Conservation (phyloP, 176 grass and related monocot species). For the Juncus inflexus region DNA sequence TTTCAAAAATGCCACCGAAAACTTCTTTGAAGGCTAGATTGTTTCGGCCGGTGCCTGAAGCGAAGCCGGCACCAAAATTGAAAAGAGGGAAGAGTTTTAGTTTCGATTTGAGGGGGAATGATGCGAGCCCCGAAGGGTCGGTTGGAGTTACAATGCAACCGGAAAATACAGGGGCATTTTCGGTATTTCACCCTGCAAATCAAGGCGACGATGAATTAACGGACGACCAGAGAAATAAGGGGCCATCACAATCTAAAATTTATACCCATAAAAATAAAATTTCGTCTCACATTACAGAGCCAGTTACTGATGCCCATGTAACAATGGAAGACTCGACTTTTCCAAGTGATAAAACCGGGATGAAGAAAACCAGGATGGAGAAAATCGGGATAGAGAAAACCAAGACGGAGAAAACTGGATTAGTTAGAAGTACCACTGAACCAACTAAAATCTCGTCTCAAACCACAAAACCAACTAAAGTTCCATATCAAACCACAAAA, state of each 20-base stretch:
- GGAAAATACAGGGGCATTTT: too few species aligned
- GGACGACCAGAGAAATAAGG: not conserved
- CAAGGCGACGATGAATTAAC: not conserved
- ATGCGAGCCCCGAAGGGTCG: not conserved
- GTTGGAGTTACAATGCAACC: too few species aligned
- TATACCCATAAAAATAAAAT: not conserved
- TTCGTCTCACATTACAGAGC: not conserved
- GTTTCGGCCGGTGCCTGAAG: constrained; percentile 3
- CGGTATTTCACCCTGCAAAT: too few species aligned
- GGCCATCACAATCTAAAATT: not conserved
- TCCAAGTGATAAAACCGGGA: not conserved
- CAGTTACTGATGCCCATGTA: not conserved
- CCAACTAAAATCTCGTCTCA: not conserved
- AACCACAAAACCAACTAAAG: not conserved
- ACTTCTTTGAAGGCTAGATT: constrained; percentile 14
- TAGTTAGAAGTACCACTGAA: not conserved
- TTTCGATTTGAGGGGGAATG: not conserved
- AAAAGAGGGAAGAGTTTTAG: too few species aligned
- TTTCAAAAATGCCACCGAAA: constrained; percentile 1
- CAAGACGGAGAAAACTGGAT: too few species aligned
- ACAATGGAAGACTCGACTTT: not conserved
- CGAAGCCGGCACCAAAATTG: not conserved
- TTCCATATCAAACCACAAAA: too few species aligned
- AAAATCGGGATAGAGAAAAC: too few species aligned
- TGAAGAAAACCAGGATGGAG: too few species aligned